These are phyloP conservation scores for Mucor lusitanicus DNA, from an alignment of 371 early-diverging fungal genomes.

Conservation along the genomic window DNA sequence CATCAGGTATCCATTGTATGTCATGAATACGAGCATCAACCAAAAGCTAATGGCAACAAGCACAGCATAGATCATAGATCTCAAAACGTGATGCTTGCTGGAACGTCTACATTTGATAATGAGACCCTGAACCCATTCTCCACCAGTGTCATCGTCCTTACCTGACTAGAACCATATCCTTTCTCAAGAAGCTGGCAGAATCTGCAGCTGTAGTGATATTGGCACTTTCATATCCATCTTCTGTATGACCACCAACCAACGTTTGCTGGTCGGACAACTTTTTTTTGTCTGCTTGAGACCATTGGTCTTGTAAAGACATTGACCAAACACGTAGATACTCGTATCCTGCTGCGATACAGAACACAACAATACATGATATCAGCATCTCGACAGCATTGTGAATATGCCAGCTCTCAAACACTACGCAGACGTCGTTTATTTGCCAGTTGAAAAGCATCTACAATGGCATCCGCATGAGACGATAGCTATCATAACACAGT, in stretches of 20 bases:
- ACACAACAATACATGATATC: slow-evolving; percentile 58
- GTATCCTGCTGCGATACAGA: slow-evolving; percentile 58
- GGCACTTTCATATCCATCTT: not conserved
- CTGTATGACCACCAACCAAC: not conserved
- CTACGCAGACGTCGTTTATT: slow-evolving; percentile 68
- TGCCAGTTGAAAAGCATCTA: slow-evolving; percentile 82
- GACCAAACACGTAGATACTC: slow-evolving; percentile 55
- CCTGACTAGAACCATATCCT: not conserved
- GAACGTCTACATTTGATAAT: slow-evolving; percentile 26
- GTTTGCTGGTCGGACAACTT: slow-evolving; percentile 15
- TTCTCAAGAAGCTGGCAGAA: not conserved
- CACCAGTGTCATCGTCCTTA: not conserved
- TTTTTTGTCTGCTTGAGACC: slow-evolving; percentile 34
- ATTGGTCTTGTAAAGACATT: slow-evolving; percentile 48
- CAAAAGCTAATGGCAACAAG: slow-evolving; percentile 69
- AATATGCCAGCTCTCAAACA: slow-evolving; percentile 74
- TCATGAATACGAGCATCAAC: slow-evolving; percentile 84
- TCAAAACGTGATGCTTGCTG: slow-evolving; percentile 45
- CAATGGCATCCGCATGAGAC: not conserved
- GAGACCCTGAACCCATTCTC: not conserved
- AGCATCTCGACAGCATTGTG: slow-evolving; percentile 50
- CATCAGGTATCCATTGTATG: slow-evolving; percentile 82
- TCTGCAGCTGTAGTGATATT: not conserved
- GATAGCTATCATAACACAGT: not conserved
- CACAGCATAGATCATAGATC: slow-evolving; percentile 64